phyloP scores from a whole-genome alignment of 495 filamentous ascomycete genomes.

The Daldinia childiae region DNA sequence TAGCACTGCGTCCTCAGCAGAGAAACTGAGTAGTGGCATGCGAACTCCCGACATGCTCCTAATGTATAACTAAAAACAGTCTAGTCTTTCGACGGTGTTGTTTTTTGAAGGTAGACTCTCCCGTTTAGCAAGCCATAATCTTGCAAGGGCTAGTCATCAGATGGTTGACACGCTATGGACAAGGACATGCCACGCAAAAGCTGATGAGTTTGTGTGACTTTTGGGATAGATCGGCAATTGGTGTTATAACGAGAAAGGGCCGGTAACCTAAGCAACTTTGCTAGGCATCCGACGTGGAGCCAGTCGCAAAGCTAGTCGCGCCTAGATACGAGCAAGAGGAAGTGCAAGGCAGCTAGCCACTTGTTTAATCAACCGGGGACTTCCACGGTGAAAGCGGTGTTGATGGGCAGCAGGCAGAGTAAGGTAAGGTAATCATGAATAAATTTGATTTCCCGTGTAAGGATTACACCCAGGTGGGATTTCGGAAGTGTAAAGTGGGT shows the following conservation, averaged over 20 bases:
- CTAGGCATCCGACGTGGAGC: slow-evolving; percentile 23
- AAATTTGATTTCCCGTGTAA: slow-evolving; percentile 23
- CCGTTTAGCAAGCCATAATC: background rate
- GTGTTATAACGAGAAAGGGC: slow-evolving; percentile 6
- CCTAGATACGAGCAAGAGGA: slow-evolving; percentile 16
- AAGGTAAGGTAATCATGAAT: slow-evolving; percentile 10
- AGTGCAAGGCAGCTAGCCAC: slow-evolving; percentile 8
- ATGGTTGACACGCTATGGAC: slow-evolving; percentile 1
- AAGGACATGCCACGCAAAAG: slow-evolving; percentile 11
- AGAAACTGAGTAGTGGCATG: slow-evolving; percentile 9
- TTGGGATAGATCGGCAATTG: slow-evolving; percentile 12
- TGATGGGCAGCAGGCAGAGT: slow-evolving; percentile 6
- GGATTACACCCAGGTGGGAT: slow-evolving; percentile 18
- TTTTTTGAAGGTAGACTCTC: background rate
- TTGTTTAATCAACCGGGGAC: slow-evolving; percentile 14
- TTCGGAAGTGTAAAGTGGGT: slow-evolving; percentile 25
- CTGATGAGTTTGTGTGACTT: slow-evolving; percentile 1
- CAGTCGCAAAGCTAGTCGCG: slow-evolving; percentile 5
- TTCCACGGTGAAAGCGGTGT: slow-evolving; percentile 24
- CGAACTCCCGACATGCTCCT: slow-evolving; percentile 7
- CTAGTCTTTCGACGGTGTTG: slow-evolving; percentile 3
- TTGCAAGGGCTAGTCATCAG: slow-evolving; percentile 4
- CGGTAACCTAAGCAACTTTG: slow-evolving; percentile 24
- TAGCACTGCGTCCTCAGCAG: slow-evolving; percentile 21
- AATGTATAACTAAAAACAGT: slow-evolving; percentile 8